A percentile compares a stretch with the other conserved stretches of the same genome.
Evolutionary conservation across 140 eudicot species (phyloP).

Genomic region (Senecio squalidus): DNA sequence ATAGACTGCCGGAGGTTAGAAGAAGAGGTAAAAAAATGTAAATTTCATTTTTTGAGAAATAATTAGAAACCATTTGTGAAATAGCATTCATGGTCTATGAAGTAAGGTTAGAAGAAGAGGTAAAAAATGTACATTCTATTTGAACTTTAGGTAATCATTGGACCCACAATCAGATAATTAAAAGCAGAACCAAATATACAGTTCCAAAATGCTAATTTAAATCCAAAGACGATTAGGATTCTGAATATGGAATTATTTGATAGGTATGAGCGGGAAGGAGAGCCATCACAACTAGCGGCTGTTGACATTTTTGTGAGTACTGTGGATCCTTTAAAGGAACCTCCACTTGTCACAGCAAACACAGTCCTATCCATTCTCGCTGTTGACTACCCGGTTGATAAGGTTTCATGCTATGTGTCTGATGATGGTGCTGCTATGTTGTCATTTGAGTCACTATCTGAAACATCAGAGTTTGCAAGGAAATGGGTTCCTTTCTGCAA

Average conservation of each 20-base stretch:
- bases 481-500: slow-evolving; percentile 96
- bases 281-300: slow-evolving; percentile 93
- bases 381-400: slow-evolving; percentile 97
- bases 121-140: too few species aligned
- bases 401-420: slow-evolving; percentile 94
- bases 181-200: neutral
- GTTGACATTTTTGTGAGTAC: slow-evolving; percentile 99
- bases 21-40: too few species aligned
- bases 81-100: too few species aligned
- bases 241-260: slow-evolving; percentile 16
- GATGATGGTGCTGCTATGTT: slow-evolving; percentile 99
- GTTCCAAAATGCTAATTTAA: neutral
- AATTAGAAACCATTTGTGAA: too few species aligned
- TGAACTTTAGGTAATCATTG: too few species aligned
- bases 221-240: neutral
- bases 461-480: slow-evolving; percentile 91
- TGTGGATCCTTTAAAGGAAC: slow-evolving; percentile 96
- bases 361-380: slow-evolving; percentile 93
- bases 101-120: too few species aligned
- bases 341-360: slow-evolving; percentile 98
- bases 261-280: slow-evolving; percentile 98
- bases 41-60: too few species aligned
- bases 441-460: slow-evolving; percentile 95
- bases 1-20: neutral
- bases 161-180: neutral